These are phyloP conservation scores for Kuraishia borneana DNA, from an alignment of 805 yeast species.

Conservation along the genomic window DNA sequence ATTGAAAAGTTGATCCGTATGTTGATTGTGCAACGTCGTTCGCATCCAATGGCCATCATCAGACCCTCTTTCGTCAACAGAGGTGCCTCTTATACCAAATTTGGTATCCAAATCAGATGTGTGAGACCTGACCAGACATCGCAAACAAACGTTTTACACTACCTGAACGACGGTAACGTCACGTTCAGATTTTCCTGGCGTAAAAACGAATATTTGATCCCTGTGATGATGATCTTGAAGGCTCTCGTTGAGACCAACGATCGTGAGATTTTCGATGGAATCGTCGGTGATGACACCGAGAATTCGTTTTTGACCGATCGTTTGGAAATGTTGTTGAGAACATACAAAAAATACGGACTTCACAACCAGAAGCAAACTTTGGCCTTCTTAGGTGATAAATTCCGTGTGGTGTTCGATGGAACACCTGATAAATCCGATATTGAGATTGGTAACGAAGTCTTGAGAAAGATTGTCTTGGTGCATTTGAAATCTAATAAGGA, in stretches of 20 bases:
- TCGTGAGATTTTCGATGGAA: conserved; percentile 92
- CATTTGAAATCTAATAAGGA: conserved; percentile 68
- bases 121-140: conserved; percentile 97
- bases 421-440: conserved; percentile 80
- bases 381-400: conserved; percentile 91
- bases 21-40: conserved; percentile 96
- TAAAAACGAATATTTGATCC: conserved; percentile 89
- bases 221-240: conserved; percentile 85
- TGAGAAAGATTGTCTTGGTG: conserved; percentile 77
- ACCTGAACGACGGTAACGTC: conserved; percentile 89
- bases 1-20: conserved; percentile 92
- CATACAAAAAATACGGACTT: conserved; percentile 72
- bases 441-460: conserved; percentile 81
- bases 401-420: conserved; percentile 86
- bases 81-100: conserved; percentile 82
- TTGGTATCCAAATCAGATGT: conserved; percentile 87
- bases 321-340: conserved; percentile 82
- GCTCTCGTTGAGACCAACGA: conserved; percentile 88
- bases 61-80: conserved; percentile 92
- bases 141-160: conserved; percentile 94
- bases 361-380: conserved; percentile 80
- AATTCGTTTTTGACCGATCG: conserved; percentile 97
- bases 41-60: conserved; percentile 95
- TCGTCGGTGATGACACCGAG: conserved; percentile 76
- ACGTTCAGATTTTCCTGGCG: conserved; percentile 97